A percentile compares a stretch with the other conserved stretches of the same genome.
Conservation (phyloP, 2,329 filamentous ascomycete species). For the Metarhizium sp. region DNA sequence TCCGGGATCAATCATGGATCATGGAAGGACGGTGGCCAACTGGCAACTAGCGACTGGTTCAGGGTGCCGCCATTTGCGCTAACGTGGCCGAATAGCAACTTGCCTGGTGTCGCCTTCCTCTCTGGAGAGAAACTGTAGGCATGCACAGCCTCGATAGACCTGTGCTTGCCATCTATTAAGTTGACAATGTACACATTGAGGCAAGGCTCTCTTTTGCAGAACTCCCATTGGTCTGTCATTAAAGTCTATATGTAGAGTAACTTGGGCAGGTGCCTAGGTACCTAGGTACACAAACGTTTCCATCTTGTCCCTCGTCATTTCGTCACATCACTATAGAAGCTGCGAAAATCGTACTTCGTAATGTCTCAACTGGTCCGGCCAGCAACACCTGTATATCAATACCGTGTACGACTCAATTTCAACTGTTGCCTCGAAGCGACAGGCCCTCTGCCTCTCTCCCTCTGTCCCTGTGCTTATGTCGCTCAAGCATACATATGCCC, state of each 20-base stretch:
- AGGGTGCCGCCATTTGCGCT: not conserved
- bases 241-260: too few relatives aligned
- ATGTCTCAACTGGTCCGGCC: too few relatives aligned
- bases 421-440: too few relatives aligned
- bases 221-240: not conserved
- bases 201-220: not conserved
- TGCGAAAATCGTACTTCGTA: not conserved
- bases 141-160: not conserved
- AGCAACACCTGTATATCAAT: too few relatives aligned
- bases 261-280: too few relatives aligned
- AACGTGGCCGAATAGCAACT: not conserved
- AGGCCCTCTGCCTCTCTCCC: too few relatives aligned
- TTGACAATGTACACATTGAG: not conserved
- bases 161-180: not conserved
- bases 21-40: too few relatives aligned
- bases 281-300: not conserved
- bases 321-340: not conserved
- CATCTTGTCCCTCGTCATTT: not conserved
- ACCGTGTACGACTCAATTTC: too few relatives aligned
- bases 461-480: too few relatives aligned
- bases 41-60: too few relatives aligned
- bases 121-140: not conserved
- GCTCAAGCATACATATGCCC: too few relatives aligned
- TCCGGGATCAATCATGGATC: too few relatives aligned
- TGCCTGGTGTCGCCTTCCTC: not conserved